Conservation (phyloP, 371 early-diverging fungal genomes). For the Rhizopus arrhizus region DNA sequence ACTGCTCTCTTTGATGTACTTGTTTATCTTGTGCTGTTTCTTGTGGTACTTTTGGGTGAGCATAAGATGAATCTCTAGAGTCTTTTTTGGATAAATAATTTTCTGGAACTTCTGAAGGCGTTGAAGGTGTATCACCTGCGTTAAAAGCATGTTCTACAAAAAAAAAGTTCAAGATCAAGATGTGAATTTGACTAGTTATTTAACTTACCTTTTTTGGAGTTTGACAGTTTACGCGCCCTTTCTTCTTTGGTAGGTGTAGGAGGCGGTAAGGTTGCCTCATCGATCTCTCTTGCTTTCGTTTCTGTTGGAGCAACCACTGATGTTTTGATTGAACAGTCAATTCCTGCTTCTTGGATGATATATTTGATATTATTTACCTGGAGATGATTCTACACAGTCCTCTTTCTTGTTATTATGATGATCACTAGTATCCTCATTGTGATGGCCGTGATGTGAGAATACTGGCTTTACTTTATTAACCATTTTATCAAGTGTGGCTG, state of each 20-base stretch:
- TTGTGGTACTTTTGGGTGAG: neutral
- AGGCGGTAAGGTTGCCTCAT: neutral
- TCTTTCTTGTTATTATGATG: no score
- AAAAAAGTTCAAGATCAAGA: neutral
- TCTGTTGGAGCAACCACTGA: slow-evolving; percentile 2
- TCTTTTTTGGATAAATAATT: no score
- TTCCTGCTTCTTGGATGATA: no score
- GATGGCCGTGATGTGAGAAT: no score
- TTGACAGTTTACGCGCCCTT: no score
- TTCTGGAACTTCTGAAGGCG: neutral
- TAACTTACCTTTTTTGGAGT: neutral
- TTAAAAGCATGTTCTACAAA: neutral
- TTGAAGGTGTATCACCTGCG: neutral
- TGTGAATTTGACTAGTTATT: no score
- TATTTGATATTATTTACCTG: no score
- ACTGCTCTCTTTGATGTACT: neutral
- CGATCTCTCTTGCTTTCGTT: neutral
- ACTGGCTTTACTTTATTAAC: no score
- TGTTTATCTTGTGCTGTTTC: neutral
- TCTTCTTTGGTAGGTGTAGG: neutral
- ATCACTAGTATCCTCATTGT: no score
- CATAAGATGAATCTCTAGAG: neutral
- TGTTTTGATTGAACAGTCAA: no score
- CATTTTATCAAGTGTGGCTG: no score
- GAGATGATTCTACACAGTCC: no score